Evolutionary conservation across 1,284 basidiomycete genomes (phyloP).

Genomic region (Sporisorium sorghi): DNA sequence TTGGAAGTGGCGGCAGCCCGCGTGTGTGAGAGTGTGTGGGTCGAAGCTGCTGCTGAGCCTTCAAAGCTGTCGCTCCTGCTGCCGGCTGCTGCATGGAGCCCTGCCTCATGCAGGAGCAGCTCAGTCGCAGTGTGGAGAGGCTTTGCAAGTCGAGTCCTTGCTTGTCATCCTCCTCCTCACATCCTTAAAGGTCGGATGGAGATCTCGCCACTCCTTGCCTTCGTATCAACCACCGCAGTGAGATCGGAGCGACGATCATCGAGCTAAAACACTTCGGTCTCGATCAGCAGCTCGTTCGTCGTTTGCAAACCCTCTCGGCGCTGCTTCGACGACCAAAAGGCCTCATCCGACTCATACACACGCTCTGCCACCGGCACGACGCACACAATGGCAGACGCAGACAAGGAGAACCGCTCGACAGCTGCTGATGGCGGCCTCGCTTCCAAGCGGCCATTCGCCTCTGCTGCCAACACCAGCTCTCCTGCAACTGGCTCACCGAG

Average conservation of each 20-base stretch:
- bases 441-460: neutral
- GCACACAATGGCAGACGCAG: constrained; percentile 17
- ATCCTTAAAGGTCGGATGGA: neutral
- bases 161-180: neutral
- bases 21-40: neutral
- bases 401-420: constrained; percentile 30
- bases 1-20: neutral
- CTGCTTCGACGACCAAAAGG: no score
- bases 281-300: neutral
- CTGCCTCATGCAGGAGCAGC: neutral
- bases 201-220: neutral
- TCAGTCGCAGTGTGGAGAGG: neutral
- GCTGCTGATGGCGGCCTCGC: neutral
- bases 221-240: neutral
- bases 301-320: neutral
- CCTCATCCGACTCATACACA: neutral
- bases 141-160: neutral
- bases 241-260: neutral
- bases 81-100: neutral
- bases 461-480: neutral
- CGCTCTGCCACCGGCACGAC: neutral
- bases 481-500: neutral
- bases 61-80: neutral
- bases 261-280: neutral
- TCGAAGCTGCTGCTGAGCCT: neutral